phyloP scores from a whole-genome alignment of 805 yeast species.

The Yarrowia sp. region DNA sequence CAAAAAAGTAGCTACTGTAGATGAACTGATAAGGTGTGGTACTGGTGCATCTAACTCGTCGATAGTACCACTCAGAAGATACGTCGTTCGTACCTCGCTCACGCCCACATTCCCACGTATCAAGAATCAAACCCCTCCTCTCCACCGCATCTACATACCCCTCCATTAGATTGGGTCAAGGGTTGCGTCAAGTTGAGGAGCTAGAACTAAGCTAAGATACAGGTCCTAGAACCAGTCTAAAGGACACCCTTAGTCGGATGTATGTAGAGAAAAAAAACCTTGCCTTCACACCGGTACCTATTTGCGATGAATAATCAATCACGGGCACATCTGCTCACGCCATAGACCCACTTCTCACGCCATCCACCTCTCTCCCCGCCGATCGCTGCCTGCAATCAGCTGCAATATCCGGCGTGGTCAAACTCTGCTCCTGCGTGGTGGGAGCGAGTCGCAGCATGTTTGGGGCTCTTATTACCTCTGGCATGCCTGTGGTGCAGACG shows the following conservation, averaged over 20 bases:
- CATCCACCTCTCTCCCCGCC: not conserved
- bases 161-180: not conserved
- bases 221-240: no score
- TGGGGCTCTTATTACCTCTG: not conserved
- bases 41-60: no score
- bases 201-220: not conserved
- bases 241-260: no score
- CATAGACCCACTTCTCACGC: not conserved
- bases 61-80: no score
- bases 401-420: not conserved
- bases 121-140: not conserved
- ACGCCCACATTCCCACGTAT: not conserved
- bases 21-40: no score
- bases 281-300: not conserved
- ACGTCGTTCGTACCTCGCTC: no score
- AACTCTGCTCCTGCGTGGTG: conserved; percentile 14
- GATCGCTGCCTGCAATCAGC: not conserved
- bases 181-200: not conserved
- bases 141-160: not conserved
- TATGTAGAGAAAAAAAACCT: no score
- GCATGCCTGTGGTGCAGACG: not conserved
- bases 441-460: not conserved
- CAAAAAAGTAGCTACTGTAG: no score
- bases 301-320: not conserved
- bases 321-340: not conserved